Base-by-base conservation (phyloP, 805 yeast species). In the Tetrapisispora phaffii region DNA sequence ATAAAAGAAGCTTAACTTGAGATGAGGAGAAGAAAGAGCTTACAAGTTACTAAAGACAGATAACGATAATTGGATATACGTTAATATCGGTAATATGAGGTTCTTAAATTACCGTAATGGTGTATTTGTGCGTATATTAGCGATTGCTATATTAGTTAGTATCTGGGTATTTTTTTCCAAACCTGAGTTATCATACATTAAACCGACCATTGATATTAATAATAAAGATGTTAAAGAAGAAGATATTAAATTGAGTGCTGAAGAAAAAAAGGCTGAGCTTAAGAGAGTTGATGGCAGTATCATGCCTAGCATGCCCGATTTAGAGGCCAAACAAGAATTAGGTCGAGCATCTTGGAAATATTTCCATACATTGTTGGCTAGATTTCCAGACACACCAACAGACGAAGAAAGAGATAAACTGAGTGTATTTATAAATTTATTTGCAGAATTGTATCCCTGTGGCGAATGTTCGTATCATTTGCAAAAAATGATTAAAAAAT, bases 381-480 rank as follows among this genome's bases (percentile, higher is more conserved):
- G 96, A 58, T 93, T 85, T 59, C 97, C 98, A 0, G 96, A 84
- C 37, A 66, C 67, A 22, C 98, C 98, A 17, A 65, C 80, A 1
- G 53, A 58, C 3, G 74, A 72, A 38, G 88, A 90, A 57, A 72
- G 78, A 42, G 60, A 70, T 26, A 83, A 90, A 23, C 68, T 93
- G 40, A 56, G 65, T 16, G 74, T 69, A 47, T 93, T 80, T 60
- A 73, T 93, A 19, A 66, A 76, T 20, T 68, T 85, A 31, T 93
- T 89, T 67, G 88, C 93, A 1, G 86, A 89, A 55, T 90, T 93
- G 9, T 93, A 93, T 52, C 98, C 98, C 0, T 90, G 97, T 66
- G 95, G 95, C 3, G 97, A 90, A 60, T 93, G 97, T 66, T 97
- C 98, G 0, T 72, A 85, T 51, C 97, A 93, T 63, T 93, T 93